Conservation (phyloP, 2,329 filamentous ascomycete genomes). For the Grosmannia serpens region DNA sequence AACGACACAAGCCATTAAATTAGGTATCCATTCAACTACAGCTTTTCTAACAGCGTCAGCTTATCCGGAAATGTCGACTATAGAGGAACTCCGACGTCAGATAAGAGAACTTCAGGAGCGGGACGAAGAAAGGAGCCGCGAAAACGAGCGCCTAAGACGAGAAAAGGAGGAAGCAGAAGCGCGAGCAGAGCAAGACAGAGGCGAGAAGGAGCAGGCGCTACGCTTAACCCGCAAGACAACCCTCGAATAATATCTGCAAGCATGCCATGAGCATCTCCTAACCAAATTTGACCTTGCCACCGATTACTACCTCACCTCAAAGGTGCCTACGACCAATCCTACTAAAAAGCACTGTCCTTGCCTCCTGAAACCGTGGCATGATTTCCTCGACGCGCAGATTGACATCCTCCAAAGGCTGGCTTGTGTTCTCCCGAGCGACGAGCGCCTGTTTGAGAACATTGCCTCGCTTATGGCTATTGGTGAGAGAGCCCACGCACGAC, state of each 20-base stretch:
- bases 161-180: too few species aligned
- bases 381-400: conserved; percentile 17
- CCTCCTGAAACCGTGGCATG: conserved; percentile 17
- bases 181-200: not conserved
- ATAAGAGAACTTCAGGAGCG: too few species aligned
- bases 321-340: conserved; percentile 19
- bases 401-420: conserved; percentile 14
- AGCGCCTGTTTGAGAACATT: conserved; percentile 16
- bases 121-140: too few species aligned
- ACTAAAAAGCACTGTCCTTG: conserved; percentile 18
- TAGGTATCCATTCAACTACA: too few species aligned
- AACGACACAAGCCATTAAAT: too few species aligned
- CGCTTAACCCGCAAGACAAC: conserved; percentile 15
- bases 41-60: too few species aligned
- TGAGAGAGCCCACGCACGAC: conserved; percentile 10
- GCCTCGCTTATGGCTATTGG: conserved; percentile 15
- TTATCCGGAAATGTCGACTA: too few species aligned
- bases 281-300: conserved; percentile 16
- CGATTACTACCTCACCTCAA: conserved; percentile 15
- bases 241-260: conserved; percentile 20
- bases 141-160: too few species aligned
- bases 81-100: too few species aligned
- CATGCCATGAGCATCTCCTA: conserved; percentile 18
- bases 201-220: not conserved
- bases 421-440: conserved; percentile 10